These are phyloP conservation scores for Gymnopilus dilepis DNA, from an alignment of 768 basidiomycete genomes.

Conservation along the genomic window DNA sequence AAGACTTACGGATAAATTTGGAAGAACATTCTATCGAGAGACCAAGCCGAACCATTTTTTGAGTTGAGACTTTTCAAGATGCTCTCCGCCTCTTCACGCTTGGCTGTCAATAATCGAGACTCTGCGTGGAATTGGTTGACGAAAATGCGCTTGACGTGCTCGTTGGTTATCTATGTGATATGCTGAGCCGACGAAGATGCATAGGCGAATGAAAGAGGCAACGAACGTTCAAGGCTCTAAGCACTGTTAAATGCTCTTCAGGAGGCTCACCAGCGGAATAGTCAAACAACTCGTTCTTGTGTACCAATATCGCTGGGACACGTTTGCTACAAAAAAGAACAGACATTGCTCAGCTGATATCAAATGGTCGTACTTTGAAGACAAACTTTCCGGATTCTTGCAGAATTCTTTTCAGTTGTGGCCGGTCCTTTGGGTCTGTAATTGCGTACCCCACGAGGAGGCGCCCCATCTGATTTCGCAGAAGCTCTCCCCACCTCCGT, in stretches of 20 bases:
- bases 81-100: constrained; percentile 67
- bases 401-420: constrained; percentile 60
- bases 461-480: constrained; percentile 64
- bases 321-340: constrained; percentile 42
- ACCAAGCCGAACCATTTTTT: constrained; percentile 62
- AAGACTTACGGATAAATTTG: constrained; percentile 64
- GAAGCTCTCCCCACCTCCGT: constrained; percentile 63
- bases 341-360: too few species aligned
- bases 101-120: constrained; percentile 63
- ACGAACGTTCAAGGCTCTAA: constrained; percentile 83
- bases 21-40: constrained; percentile 65
- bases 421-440: constrained; percentile 71
- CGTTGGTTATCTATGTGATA: constrained; percentile 65
- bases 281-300: constrained; percentile 81
- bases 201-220: neutral
- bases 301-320: constrained; percentile 58
- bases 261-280: constrained; percentile 76
- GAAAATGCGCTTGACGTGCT: constrained; percentile 77
- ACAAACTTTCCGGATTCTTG: constrained; percentile 68
- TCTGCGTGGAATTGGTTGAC: constrained; percentile 82
- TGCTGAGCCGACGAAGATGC: neutral
- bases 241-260: constrained; percentile 65
- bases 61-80: constrained; percentile 48
- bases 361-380: too few species aligned
- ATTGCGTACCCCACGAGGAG: constrained; percentile 78